Conservation (phyloP, 495 filamentous ascomycete genomes). For the Hyaloscypha bicolor region DNA sequence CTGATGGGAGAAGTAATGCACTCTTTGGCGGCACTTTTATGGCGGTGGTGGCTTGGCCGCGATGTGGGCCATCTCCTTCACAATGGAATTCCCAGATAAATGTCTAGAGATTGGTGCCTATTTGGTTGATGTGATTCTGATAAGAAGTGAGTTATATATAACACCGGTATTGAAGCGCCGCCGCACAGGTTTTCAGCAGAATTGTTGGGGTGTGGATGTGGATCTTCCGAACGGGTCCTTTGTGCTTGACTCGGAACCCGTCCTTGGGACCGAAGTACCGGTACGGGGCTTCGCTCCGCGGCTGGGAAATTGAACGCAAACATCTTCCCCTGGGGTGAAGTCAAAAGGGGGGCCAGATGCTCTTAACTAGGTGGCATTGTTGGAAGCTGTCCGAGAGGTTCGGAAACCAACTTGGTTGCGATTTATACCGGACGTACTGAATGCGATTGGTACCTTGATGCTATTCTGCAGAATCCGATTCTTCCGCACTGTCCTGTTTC, state of each 20-base stretch:
- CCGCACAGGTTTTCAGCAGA: too few relatives aligned
- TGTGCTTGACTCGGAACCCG: too few relatives aligned
- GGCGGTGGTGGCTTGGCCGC: constrained; percentile 5
- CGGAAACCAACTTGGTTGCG: neutral
- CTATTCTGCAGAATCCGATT: neutral
- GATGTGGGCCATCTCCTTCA: constrained; percentile 3
- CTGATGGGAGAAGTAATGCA: constrained; percentile 8
- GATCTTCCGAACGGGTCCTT: too few relatives aligned
- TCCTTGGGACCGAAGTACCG: too few relatives aligned
- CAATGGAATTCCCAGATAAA: neutral
- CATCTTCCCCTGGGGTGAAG: too few relatives aligned
- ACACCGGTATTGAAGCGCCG: too few relatives aligned
- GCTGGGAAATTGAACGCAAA: too few relatives aligned
- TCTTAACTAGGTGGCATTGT: too few relatives aligned
- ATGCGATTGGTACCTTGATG: neutral
- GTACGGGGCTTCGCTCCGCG: too few relatives aligned
- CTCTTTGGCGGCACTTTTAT: constrained; percentile 4
- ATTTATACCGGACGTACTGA: neutral
- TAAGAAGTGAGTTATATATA: neutral
- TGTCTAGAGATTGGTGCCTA: neutral
- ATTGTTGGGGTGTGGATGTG: too few relatives aligned
- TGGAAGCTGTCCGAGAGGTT: neutral
- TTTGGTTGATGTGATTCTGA: neutral
- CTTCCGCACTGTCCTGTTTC: neutral
- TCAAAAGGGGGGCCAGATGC: too few relatives aligned